A percentile compares a stretch with the other conserved stretches of the same genome.
These are phyloP conservation scores for Epichloe scottii DNA, from an alignment of 2,329 filamentous ascomycete species.

Conservation along the genomic window DNA sequence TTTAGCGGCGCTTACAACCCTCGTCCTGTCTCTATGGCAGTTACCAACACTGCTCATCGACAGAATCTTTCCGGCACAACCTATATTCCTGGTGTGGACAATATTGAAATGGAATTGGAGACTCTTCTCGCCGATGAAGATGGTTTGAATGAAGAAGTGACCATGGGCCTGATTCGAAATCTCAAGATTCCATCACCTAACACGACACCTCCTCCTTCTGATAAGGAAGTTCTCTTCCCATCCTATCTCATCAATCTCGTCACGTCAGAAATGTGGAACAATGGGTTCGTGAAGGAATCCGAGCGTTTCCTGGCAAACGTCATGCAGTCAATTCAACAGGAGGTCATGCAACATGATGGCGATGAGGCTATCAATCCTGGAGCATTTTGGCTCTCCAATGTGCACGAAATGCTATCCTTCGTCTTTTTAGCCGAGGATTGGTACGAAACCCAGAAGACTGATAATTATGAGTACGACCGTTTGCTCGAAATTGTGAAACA, in stretches of 20 bases:
- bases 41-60: conserved; percentile 53
- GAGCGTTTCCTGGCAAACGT: conserved; percentile 98
- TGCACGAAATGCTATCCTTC: conserved; percentile 99
- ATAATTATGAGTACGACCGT: conserved; percentile 98
- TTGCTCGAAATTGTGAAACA: conserved; percentile 98
- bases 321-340: conserved; percentile 98
- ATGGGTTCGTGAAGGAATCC: conserved; percentile 98
- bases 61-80: conserved; percentile 63
- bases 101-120: conserved; percentile 90
- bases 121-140: conserved; percentile 90
- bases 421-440: conserved; percentile 98
- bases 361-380: conserved; percentile 96
- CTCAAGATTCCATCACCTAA: conserved; percentile 89
- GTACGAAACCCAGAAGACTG: conserved; percentile 98
- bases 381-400: conserved; percentile 97
- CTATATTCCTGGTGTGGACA: conserved; percentile 72
- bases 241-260: conserved; percentile 98
- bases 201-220: conserved; percentile 77
- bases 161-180: conserved; percentile 89
- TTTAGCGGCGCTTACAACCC: conserved; percentile 91
- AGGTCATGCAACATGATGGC: conserved; percentile 97
- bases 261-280: conserved; percentile 99
- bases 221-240: conserved; percentile 98
- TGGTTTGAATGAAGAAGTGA: conserved; percentile 90
- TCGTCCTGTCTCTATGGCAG: conserved; percentile 89